Conservation (phyloP, 345 rosid species). For the Aquilaria sinensis region DNA sequence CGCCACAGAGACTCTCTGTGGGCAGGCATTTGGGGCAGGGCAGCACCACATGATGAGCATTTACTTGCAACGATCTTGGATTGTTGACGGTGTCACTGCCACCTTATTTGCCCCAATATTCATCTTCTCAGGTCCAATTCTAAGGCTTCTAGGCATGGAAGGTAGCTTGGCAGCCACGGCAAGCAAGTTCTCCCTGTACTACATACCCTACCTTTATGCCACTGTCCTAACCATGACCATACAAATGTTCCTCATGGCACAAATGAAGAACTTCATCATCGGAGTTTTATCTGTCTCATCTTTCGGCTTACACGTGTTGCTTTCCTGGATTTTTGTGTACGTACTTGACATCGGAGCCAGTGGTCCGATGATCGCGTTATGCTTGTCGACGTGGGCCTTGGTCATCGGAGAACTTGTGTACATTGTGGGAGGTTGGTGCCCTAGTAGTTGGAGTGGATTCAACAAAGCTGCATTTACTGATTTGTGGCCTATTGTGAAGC, state of each 20-base stretch:
- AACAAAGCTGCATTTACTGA: constrained; percentile 17
- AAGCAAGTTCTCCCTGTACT: constrained; percentile 15
- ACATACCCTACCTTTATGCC: constrained; percentile 25
- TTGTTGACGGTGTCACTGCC: constrained; percentile 16
- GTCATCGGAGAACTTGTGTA: constrained; percentile 26
- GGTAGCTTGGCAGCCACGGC: constrained; percentile 15
- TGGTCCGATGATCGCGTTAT: constrained; percentile 32
- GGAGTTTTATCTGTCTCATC: constrained; percentile 16
- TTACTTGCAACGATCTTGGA: constrained; percentile 37
- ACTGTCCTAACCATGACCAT: constrained; percentile 19
- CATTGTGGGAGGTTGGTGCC: constrained; percentile 29
- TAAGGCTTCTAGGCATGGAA: constrained; percentile 18
- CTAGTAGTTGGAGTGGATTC: constrained; percentile 29
- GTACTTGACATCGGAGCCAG: constrained; percentile 17
- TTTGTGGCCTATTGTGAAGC: constrained; percentile 23
- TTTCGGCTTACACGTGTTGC: constrained; percentile 13
- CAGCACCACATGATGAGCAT: constrained; percentile 36
- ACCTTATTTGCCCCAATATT: constrained; percentile 20
- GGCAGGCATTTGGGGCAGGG: constrained; percentile 36
- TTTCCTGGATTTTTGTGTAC: constrained; percentile 22
- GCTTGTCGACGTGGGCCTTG: constrained; percentile 17
- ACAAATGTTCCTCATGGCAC: constrained; percentile 28
- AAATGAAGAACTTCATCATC: constrained; percentile 20
- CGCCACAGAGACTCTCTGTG: constrained; percentile 36
- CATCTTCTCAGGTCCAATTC: constrained; percentile 19